Base-by-base conservation (phyloP, 2,329 filamentous ascomycete genomes). In the Trichoderma simmonsii region DNA sequence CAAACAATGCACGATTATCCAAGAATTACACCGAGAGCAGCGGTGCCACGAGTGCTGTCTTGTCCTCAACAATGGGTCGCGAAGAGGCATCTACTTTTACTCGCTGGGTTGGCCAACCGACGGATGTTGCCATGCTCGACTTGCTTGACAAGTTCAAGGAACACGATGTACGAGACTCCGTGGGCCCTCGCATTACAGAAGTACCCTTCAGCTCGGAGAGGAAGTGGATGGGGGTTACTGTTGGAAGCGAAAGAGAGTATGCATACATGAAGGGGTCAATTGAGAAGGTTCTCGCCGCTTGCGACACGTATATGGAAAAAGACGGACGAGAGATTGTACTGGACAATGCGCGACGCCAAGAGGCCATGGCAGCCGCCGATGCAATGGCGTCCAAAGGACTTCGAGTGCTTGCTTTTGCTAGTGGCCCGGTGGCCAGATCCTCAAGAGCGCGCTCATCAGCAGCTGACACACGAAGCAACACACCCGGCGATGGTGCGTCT, bases 201-300 rank as follows among this genome's bases (percentile, higher is more conserved):
- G 95, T 93, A 0, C 95, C 96, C 0, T 99, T 99, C 82, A 98
- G 95, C 80, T 99, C 96, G 1, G 94, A 97, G 79, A 89, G 95
- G 71, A 99, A 99, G 82, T 99, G 95, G 95, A 99, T 99, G 97
- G 97, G 97, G 39, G 95, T 98, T 32, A 92, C 94, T 2, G 93
- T 98, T 76, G 90, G 90, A 57, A 84, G 85, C 69, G 90, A 92
- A 48, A 90, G 90, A 73, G 93, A 97, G 77, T 91, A 94, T 75
- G 95, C 94, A 0, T 99, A 98, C 80, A 93, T 98, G 84, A 99
- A 99, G 80, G 97, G 96, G 36, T 93, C 96, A 39, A 86, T 98
- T 54, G 96, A 99, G 81, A 92, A 91, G 80, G 88, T 99, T 26
- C 84, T 99, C 6, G 90, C 90, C 71, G 90, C 93, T 65, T 99